These are phyloP conservation scores for Thraustotheca clavata DNA, from an alignment of 352 stramenopile species.

Conservation along the genomic window DNA sequence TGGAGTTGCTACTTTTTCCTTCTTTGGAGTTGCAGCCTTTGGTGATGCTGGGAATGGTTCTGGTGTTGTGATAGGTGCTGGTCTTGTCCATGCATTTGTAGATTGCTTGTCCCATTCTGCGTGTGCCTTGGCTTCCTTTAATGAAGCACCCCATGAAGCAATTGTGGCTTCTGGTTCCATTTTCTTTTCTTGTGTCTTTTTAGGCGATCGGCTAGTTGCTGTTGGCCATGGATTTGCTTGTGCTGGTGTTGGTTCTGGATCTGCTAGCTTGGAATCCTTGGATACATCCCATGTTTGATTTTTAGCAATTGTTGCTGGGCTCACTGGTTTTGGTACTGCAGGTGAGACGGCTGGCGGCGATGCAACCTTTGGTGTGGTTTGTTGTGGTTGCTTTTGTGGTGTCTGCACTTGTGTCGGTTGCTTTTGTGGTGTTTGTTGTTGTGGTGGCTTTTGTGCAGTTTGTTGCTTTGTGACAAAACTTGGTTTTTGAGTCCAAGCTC, in stretches of 20 bases:
- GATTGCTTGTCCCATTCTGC: background rate
- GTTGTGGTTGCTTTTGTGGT: constrained; percentile 22
- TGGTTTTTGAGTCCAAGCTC: constrained; percentile 65
- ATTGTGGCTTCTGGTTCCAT: constrained; percentile 17
- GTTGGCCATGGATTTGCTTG: constrained; percentile 3
- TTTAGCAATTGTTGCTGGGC: constrained; percentile 37
- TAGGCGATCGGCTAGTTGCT: constrained; percentile 12
- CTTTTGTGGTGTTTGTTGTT: constrained; percentile 31
- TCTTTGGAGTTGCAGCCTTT: constrained; percentile 23
- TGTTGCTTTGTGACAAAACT: constrained; percentile 34
- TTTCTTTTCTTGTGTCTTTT: constrained; percentile 35
- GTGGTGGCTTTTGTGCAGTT: too few species aligned
- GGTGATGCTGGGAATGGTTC: background rate
- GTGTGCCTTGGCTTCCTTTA: constrained; percentile 9
- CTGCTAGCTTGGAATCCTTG: constrained; percentile 11
- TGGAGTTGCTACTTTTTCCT: constrained; percentile 41
- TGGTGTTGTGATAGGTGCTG: constrained; percentile 10
- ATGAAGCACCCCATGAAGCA: constrained; percentile 19
- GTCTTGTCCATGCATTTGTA: background rate
- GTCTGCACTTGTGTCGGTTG: background rate
- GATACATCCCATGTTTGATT: constrained; percentile 18
- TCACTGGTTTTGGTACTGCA: constrained; percentile 23
- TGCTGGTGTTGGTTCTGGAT: constrained; percentile 8
- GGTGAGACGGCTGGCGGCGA: background rate
- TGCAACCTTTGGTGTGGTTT: constrained; percentile 21